Conservation (phyloP, 176 grass and related monocot genomes). For the Aegilops bicornis region DNA sequence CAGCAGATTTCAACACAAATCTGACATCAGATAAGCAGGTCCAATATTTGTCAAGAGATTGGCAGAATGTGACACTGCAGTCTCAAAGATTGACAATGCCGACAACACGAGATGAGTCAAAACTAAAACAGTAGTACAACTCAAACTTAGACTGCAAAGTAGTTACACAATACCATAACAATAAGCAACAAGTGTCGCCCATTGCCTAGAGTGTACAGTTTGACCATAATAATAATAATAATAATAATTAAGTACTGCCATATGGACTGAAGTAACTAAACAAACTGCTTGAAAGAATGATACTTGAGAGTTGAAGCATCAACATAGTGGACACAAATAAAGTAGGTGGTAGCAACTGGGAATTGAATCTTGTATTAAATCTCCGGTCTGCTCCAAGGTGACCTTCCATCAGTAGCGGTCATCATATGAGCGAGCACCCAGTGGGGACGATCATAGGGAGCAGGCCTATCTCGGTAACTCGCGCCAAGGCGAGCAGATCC, state of each 20-base stretch:
- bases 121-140: constrained; percentile 5
- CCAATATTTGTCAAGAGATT: not conserved
- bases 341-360: constrained; percentile 11
- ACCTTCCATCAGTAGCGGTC: constrained; percentile 69
- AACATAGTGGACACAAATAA: constrained; percentile 23
- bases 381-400: constrained; percentile 12
- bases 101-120: not conserved
- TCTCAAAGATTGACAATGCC: not conserved
- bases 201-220: constrained; percentile 25
- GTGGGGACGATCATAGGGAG: constrained; percentile 77
- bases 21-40: not conserved
- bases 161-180: constrained; percentile 25
- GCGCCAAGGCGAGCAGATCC: constrained; percentile 60
- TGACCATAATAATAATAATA: constrained; percentile 1
- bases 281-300: constrained; percentile 27
- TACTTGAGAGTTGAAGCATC: constrained; percentile 15
- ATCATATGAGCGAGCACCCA: constrained; percentile 63
- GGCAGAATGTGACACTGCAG: not conserved
- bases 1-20: constrained; percentile 1
- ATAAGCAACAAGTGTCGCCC: constrained; percentile 14
- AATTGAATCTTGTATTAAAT: constrained; percentile 28
- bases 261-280: constrained; percentile 21
- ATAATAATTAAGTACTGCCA: constrained; percentile 24
- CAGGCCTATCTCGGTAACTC: constrained; percentile 56
- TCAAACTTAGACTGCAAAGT: constrained; percentile 7